Evolutionary conservation across 2,329 filamentous ascomycete species (phyloP).

Genomic region (Aspergillus sp.): DNA sequence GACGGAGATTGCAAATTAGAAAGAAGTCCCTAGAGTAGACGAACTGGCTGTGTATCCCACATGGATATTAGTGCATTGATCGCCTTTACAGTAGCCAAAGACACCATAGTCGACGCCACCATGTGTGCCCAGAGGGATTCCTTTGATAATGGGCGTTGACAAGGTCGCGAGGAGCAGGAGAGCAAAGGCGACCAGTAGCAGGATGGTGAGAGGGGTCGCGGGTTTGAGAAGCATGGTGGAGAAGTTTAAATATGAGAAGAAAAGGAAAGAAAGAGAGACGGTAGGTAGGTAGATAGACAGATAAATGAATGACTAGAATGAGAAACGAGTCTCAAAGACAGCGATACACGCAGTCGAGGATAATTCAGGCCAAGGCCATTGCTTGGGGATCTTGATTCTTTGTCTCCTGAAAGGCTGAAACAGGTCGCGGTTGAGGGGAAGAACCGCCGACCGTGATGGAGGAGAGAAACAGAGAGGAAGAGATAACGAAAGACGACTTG

Average conservation of each 20-base stretch:
- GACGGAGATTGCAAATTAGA: slow-evolving; percentile 1
- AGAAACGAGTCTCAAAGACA: too few species aligned
- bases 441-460: too few species aligned
- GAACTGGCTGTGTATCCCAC: slow-evolving; percentile 83
- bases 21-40: slow-evolving; percentile 29
- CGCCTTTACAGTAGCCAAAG: slow-evolving; percentile 75
- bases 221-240: slow-evolving; percentile 72
- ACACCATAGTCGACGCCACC: slow-evolving; percentile 80
- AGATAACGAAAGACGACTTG: too few species aligned
- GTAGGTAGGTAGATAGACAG: neutral
- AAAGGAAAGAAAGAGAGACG: neutral
- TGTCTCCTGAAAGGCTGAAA: too few species aligned
- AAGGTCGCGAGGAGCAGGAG: slow-evolving; percentile 80
- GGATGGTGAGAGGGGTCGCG: slow-evolving; percentile 81
- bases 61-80: slow-evolving; percentile 64
- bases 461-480: too few species aligned
- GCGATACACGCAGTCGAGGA: too few species aligned
- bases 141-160: slow-evolving; percentile 84
- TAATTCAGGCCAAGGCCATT: too few species aligned
- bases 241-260: slow-evolving; percentile 11
- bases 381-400: too few species aligned
- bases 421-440: too few species aligned
- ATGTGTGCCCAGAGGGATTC: slow-evolving; percentile 76
- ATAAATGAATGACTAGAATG: too few species aligned
- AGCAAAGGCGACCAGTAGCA: slow-evolving; percentile 80